Conservation (phyloP, 768 basidiomycete species). For the Pulveroboletus sp. region DNA sequence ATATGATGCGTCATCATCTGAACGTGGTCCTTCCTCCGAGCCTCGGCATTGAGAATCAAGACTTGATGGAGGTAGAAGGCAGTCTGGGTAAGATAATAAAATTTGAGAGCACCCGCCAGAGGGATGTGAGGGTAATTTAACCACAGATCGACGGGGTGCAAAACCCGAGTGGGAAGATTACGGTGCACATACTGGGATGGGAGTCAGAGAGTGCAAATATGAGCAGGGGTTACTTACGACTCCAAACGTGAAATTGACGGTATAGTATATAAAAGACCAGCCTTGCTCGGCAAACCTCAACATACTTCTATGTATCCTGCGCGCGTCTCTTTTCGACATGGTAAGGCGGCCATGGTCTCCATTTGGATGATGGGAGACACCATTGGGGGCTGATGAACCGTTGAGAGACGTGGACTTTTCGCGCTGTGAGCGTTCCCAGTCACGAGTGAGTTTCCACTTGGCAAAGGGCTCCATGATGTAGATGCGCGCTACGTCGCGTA, state of each 20-base stretch:
- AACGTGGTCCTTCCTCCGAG: slow-evolving; percentile 83
- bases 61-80: slow-evolving; percentile 93
- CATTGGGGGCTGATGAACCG: slow-evolving; percentile 27
- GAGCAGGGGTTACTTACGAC: slow-evolving; percentile 57
- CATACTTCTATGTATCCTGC: slow-evolving; percentile 66
- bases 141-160: slow-evolving; percentile 72
- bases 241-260: slow-evolving; percentile 72
- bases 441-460: slow-evolving; percentile 63
- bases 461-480: slow-evolving; percentile 80
- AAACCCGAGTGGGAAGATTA: slow-evolving; percentile 62
- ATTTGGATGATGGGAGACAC: slow-evolving; percentile 26
- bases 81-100: slow-evolving; percentile 83
- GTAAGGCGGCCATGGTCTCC: slow-evolving; percentile 14
- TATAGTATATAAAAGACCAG: slow-evolving; percentile 84
- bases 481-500: slow-evolving; percentile 77
- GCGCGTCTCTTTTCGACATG: slow-evolving; percentile 46
- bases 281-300: slow-evolving; percentile 94
- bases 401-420: slow-evolving; percentile 21
- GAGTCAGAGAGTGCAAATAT: slow-evolving; percentile 7
- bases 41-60: slow-evolving; percentile 90
- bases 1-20: slow-evolving; percentile 98
- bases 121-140: slow-evolving; percentile 78
- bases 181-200: slow-evolving; percentile 71
- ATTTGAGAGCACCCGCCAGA: slow-evolving; percentile 78
- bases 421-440: slow-evolving; percentile 36